Percentiles rank a stretch among this genome's conserved stretches.
These are phyloP conservation scores for Agaricus blazei DNA, from an alignment of 768 basidiomycete genomes.

Conservation along the genomic window DNA sequence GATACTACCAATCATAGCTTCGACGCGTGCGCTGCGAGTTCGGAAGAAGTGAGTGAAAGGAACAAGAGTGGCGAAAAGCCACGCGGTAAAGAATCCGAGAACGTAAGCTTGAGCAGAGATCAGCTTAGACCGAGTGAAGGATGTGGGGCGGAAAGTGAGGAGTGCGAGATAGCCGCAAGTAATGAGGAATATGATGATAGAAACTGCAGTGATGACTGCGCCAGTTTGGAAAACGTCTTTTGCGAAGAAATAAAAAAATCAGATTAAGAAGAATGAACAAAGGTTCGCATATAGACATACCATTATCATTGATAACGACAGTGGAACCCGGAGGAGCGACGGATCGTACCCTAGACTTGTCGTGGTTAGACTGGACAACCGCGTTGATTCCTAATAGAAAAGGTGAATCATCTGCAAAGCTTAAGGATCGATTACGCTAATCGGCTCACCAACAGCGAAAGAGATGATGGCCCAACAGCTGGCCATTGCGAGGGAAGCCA, in stretches of 20 bases:
- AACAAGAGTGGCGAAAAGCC: constrained; percentile 40
- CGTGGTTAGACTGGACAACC: constrained; percentile 18
- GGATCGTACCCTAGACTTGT: constrained; percentile 14
- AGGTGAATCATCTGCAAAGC: background rate
- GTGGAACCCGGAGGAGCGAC: constrained; percentile 12
- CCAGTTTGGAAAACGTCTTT: constrained; percentile 19
- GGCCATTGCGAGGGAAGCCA: constrained; percentile 23
- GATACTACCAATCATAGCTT: constrained; percentile 27
- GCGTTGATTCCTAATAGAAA: constrained; percentile 18
- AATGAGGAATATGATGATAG: constrained; percentile 14
- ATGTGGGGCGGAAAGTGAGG: constrained; percentile 12
- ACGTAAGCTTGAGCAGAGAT: constrained; percentile 27
- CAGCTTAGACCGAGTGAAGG: constrained; percentile 10
- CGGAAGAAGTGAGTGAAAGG: constrained; percentile 39
- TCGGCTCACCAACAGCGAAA: constrained; percentile 15
- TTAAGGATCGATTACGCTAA: background rate
- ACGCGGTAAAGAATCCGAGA: constrained; percentile 35
- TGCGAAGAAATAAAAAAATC: background rate
- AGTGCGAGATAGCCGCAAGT: constrained; percentile 12
- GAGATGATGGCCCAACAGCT: constrained; percentile 23
- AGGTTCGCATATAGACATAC: constrained; percentile 3
- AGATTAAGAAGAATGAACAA: background rate
- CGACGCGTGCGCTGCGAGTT: constrained; percentile 31
- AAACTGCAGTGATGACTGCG: constrained; percentile 15
- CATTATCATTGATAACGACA: constrained; percentile 17